Percentiles rank a stretch among this genome's conserved stretches.
Evolutionary conservation across 805 yeast genomes (phyloP).

Genomic region (Cyberlindnera petersonii): DNA sequence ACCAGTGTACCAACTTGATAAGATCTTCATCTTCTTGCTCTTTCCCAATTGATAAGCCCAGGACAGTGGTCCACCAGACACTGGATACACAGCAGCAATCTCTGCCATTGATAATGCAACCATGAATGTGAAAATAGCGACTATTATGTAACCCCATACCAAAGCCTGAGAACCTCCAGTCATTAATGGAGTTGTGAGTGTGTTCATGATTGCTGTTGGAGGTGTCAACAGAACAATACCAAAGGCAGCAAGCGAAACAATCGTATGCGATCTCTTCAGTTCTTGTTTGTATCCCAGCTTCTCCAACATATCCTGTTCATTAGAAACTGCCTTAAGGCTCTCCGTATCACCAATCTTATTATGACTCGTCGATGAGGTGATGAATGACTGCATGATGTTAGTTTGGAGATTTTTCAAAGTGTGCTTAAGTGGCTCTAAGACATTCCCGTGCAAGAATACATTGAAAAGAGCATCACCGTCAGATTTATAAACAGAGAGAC

Average conservation of each 20-base stretch:
- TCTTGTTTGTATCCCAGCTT: conserved; percentile 28
- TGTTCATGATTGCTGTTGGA: conserved; percentile 26
- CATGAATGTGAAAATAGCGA: conserved; percentile 23
- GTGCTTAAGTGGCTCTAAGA: too few relatives aligned
- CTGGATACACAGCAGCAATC: conserved; percentile 33
- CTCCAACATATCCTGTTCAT: conserved; percentile 19
- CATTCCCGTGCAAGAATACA: too few relatives aligned
- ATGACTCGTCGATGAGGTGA: too few relatives aligned
- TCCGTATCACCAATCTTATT: too few relatives aligned
- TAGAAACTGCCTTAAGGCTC: too few relatives aligned
- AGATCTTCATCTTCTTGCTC: conserved; percentile 23
- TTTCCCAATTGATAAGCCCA: conserved; percentile 33
- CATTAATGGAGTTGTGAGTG: conserved; percentile 23
- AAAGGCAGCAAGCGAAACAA: conserved; percentile 23
- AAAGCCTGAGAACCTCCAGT: conserved; percentile 28
- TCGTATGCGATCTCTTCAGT: conserved; percentile 23
- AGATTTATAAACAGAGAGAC: too few relatives aligned
- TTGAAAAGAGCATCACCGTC: too few relatives aligned
- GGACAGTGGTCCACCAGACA: conserved; percentile 33
- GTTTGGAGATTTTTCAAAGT: too few relatives aligned
- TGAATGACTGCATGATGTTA: too few relatives aligned
- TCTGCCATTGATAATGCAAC: conserved; percentile 29
- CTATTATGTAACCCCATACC: conserved; percentile 29
- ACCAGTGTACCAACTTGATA: conserved; percentile 31
- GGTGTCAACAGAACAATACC: conserved; percentile 27